A percentile compares a stretch with the other conserved stretches of the same genome.
Evolutionary conservation across 305 asterid species (phyloP).

Genomic region (Fraxinus xanthoxyloides): DNA sequence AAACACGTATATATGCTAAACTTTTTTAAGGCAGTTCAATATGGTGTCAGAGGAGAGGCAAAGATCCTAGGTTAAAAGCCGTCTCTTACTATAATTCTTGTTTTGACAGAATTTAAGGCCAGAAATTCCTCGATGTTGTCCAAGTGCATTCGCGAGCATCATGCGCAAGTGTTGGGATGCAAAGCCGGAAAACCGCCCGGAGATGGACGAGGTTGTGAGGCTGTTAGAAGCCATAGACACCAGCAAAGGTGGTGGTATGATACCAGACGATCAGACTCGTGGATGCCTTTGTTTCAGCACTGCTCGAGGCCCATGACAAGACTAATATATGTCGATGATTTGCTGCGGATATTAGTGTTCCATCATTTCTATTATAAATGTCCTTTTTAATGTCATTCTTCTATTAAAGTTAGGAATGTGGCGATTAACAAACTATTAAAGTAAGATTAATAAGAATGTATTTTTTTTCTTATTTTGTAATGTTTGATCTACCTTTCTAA

Average conservation of each 20-base stretch:
- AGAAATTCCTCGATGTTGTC: slow-evolving; percentile 47
- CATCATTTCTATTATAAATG: neutral
- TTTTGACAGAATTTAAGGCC: slow-evolving; percentile 36
- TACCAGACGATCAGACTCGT: slow-evolving; percentile 32
- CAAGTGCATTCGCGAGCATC: slow-evolving; percentile 34
- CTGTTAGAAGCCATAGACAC: slow-evolving; percentile 42
- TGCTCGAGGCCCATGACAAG: slow-evolving; percentile 34
- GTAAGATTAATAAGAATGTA: neutral
- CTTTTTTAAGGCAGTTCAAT: neutral
- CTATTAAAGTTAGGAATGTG: neutral
- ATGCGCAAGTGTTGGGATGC: slow-evolving; percentile 46
- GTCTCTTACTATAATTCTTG: neutral
- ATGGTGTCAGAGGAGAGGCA: neutral
- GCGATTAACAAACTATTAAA: neutral
- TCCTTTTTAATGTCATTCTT: neutral
- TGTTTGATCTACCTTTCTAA: neutral
- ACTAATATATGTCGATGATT: neutral
- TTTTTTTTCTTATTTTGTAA: neutral
- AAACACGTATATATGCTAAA: neutral
- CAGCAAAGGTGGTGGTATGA: slow-evolving; percentile 48
- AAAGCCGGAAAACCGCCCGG: slow-evolving; percentile 36
- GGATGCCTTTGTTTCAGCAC: slow-evolving; percentile 36
- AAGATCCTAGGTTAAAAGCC: neutral
- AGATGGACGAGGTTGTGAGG: slow-evolving; percentile 43
- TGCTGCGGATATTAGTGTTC: neutral